These are phyloP conservation scores for Backusella psychrophila DNA, from an alignment of 192 early-diverging fungal species.

Conservation along the genomic window DNA sequence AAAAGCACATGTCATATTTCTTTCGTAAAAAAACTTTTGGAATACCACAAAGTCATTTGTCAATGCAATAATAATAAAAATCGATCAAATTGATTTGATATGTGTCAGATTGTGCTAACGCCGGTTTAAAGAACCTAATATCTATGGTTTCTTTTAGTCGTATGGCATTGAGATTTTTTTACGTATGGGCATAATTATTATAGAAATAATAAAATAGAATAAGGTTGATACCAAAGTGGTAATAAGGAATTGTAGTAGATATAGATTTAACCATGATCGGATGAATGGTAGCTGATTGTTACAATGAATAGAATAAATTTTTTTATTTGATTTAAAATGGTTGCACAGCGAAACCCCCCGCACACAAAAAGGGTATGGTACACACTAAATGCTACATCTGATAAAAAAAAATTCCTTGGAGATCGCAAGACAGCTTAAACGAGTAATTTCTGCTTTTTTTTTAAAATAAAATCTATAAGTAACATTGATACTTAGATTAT, in stretches of 20 bases:
- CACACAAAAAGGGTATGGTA: background rate
- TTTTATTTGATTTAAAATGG: background rate
- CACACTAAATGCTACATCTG: background rate
- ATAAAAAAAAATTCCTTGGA: background rate
- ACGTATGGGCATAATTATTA: background rate
- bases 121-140: background rate
- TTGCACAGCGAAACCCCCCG: conserved; percentile 1
- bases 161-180: background rate
- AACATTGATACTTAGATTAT: background rate
- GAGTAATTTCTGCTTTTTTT: background rate
- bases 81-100: background rate
- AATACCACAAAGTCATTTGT: background rate
- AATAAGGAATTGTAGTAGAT: background rate
- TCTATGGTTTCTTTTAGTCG: background rate
- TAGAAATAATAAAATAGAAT: background rate
- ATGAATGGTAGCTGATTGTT: background rate
- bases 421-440: background rate
- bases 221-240: background rate
- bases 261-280: background rate
- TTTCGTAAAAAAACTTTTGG: background rate
- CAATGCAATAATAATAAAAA: background rate
- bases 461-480: background rate
- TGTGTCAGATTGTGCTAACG: background rate
- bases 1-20: background rate
- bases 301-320: background rate